phyloP scores from a whole-genome alignment of 2,329 filamentous ascomycete genomes.

The Albophoma yamanashiensis region DNA sequence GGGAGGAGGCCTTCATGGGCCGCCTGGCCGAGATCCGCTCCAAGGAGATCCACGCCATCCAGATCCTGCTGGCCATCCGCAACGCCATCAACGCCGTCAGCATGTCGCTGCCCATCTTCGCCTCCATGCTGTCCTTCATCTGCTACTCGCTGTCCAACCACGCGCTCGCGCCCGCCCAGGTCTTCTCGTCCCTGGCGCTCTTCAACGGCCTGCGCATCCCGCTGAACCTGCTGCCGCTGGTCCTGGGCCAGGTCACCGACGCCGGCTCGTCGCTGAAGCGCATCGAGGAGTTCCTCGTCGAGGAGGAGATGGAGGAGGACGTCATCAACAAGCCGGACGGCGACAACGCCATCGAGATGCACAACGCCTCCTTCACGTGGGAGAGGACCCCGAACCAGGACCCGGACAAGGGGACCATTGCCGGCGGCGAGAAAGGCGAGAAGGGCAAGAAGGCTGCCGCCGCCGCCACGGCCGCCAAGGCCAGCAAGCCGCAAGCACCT shows the following conservation, averaged over 20 bases:
- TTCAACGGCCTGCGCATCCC: conserved; percentile 90
- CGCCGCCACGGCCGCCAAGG: conserved; percentile 21
- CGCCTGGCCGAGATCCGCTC: conserved; percentile 64
- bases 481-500: conserved; percentile 14
- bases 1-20: conserved; percentile 79
- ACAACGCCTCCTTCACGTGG: conserved; percentile 76
- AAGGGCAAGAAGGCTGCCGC: no score
- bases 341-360: conserved; percentile 61
- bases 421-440: conserved; percentile 31
- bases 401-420: conserved; percentile 26
- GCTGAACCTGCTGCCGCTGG: conserved; percentile 76
- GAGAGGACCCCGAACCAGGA: conserved; percentile 55
- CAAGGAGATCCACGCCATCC: conserved; percentile 74
- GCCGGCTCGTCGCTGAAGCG: conserved; percentile 76
- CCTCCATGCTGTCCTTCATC: conserved; percentile 91
- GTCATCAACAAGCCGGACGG: conserved; percentile 43
- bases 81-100: conserved; percentile 79
- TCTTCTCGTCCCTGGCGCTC: conserved; percentile 88
- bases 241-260: conserved; percentile 83
- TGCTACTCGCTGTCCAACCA: conserved; percentile 61
- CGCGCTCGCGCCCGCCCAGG: conserved; percentile 57
- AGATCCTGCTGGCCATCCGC: conserved; percentile 69
- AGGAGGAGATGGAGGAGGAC: conserved; percentile 74
- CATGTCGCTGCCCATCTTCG: conserved; percentile 83
- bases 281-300: conserved; percentile 78